Base-by-base conservation (phyloP, 345 rosid genomes). In the Cardamine resedifolia region DNA sequence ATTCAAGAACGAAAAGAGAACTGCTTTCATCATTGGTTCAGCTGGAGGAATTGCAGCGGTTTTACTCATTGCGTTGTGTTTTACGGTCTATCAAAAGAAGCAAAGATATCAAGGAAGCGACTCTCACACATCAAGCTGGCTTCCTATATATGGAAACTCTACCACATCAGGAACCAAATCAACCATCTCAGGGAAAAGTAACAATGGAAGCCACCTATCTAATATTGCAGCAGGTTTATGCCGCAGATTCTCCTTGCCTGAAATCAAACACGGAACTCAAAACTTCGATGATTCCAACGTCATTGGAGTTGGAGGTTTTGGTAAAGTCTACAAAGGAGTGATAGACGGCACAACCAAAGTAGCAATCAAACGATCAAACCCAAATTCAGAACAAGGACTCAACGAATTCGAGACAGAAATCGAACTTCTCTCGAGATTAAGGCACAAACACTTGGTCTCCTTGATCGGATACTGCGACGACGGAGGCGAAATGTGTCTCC, bases 361-460 rank as follows among this genome's bases (percentile, higher is more conserved):
- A 1, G 96, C 99, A 0, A 70, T 91, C 26, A 91, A 95, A 66
- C 64, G 89, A 61, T 88, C 96, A 41, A 88, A 91, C 74, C 96
- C 91, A 0, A 76, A 84, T 12, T 95, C 96, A 19, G 88, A 89
- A 56, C 97, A 95, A 71, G 96, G 97, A 23, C 78, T 95, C 5
- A 79, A 88, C 62, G 96, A 91, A 77, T 91, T 95, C 80, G 77
- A 81, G 62, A 91, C 96, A 0, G 93, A 91, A 76, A 84, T 95
- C 9, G 96, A 88, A 78, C 87, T 95, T 79, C 91, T 94, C 58
- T 94, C 91, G 0, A 85, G 88, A 78, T 41, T 94, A 76, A 81
- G 97, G 33, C 97, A 91, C 83, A 94, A 89, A 78, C 96, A 94
- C 71, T 74, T 91, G 64, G 98, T 94, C 15, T 94, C 96, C 1